Evolutionary conservation across 148 eudicot genomes (phyloP).

Genomic region (Fagopyrum esculentum): DNA sequence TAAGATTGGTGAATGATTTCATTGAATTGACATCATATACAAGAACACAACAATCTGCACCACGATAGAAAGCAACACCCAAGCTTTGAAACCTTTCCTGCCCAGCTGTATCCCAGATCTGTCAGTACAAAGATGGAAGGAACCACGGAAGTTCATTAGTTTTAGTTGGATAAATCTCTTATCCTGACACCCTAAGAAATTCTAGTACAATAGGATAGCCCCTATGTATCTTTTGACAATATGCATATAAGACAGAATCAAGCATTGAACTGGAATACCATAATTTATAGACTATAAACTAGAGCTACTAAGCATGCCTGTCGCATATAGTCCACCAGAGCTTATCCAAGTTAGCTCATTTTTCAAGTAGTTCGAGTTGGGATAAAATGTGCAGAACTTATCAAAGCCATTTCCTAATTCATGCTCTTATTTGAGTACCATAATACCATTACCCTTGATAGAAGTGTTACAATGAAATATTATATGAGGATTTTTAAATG

Average conservation of each 20-base stretch:
- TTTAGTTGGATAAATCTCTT: neutral
- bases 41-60: constrained; percentile 97
- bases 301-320: neutral
- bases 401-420: no score
- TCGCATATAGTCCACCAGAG: neutral
- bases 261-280: neutral
- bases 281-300: neutral
- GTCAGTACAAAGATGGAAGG: constrained; percentile 15
- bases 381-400: neutral
- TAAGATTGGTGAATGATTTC: constrained; percentile 87
- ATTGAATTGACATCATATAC: constrained; percentile 85
- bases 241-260: no score
- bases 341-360: neutral
- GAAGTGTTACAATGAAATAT: no score
- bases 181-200: no score
- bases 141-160: neutral
- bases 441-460: no score
- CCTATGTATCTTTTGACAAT: no score
- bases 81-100: constrained; percentile 96
- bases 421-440: no score
- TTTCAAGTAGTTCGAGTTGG: neutral
- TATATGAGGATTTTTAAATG: no score
- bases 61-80: constrained; percentile 96
- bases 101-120: constrained; percentile 99
- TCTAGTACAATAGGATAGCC: no score